These are phyloP conservation scores for Neofusicoccum parvum DNA, from an alignment of 2,329 filamentous ascomycete genomes.

Conservation along the genomic window DNA sequence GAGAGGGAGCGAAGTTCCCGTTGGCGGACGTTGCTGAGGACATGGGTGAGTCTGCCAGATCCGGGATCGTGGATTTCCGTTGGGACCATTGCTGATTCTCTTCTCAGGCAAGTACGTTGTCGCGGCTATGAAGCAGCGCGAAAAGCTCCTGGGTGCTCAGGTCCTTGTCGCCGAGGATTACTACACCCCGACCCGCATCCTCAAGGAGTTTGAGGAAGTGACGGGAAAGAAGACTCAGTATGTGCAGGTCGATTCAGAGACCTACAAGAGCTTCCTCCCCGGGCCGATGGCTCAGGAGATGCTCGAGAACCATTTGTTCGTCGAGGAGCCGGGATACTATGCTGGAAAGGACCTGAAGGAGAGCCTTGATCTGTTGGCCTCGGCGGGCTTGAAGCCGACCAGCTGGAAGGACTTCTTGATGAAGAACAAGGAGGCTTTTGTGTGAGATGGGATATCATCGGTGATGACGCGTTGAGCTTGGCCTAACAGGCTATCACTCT, in stretches of 20 bases:
- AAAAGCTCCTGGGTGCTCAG: constrained; percentile 45
- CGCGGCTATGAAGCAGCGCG: constrained; percentile 34
- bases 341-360: constrained; percentile 47
- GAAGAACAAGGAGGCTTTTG: constrained; percentile 7
- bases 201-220: constrained; percentile 41
- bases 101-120: constrained; percentile 23
- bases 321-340: constrained; percentile 58
- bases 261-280: constrained; percentile 44
- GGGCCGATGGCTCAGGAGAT: constrained; percentile 51
- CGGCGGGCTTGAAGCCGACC: constrained; percentile 35
- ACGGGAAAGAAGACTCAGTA: constrained; percentile 38
- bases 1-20: constrained; percentile 19
- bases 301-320: constrained; percentile 56
- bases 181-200: constrained; percentile 29
- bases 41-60: constrained; percentile 14
- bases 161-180: constrained; percentile 46
- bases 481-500: too few species aligned
- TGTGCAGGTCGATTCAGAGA: constrained; percentile 42
- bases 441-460: too few species aligned
- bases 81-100: neutral
- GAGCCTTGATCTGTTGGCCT: constrained; percentile 38
- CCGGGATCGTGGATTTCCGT: too few species aligned
- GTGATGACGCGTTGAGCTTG: too few species aligned
- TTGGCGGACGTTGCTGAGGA: constrained; percentile 23
- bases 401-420: constrained; percentile 46